A percentile compares a stretch with the other conserved stretches of the same genome.
Evolutionary conservation across 208 protist species (phyloP).

Genomic region (Entamoeba histolytica): DNA sequence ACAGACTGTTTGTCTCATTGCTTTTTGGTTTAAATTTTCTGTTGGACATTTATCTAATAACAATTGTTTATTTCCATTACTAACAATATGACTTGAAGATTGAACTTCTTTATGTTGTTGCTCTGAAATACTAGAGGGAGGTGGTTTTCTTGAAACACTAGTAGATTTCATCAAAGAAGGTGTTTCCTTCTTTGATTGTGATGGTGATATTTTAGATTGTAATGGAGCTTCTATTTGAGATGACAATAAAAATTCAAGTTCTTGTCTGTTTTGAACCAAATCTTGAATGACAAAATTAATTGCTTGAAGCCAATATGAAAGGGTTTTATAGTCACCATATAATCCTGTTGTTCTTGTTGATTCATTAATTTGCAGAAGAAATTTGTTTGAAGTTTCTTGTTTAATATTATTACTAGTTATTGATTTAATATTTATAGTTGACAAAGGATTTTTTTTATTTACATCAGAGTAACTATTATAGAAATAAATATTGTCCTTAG

Average conservation of each 20-base stretch:
- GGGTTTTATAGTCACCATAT: not conserved
- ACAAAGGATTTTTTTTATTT: not conserved
- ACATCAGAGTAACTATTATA: not conserved
- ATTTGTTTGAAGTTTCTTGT: not conserved
- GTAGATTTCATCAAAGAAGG: not conserved
- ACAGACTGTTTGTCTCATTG: not conserved
- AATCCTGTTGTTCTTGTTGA: not conserved
- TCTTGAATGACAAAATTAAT: not conserved
- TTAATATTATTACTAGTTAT: not conserved
- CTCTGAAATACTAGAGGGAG: not conserved
- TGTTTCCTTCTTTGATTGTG: not conserved
- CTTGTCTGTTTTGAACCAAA: not conserved
- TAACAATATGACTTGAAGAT: not conserved
- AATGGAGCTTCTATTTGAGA: not conserved
- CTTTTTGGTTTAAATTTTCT: not conserved
- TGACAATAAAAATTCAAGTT: not conserved
- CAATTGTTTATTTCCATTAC: not conserved
- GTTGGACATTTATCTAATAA: not conserved
- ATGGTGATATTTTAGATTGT: not conserved
- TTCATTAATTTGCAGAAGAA: not conserved
- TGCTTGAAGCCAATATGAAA: not conserved
- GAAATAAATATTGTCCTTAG: not conserved
- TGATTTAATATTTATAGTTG: not conserved
- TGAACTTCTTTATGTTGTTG: not conserved
- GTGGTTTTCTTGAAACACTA: not conserved